Evolutionary conservation across 169 alveolate genomes (phyloP), one percentile per base, ranked within the genome.

Genomic region (Plasmodium fragile): DNA sequence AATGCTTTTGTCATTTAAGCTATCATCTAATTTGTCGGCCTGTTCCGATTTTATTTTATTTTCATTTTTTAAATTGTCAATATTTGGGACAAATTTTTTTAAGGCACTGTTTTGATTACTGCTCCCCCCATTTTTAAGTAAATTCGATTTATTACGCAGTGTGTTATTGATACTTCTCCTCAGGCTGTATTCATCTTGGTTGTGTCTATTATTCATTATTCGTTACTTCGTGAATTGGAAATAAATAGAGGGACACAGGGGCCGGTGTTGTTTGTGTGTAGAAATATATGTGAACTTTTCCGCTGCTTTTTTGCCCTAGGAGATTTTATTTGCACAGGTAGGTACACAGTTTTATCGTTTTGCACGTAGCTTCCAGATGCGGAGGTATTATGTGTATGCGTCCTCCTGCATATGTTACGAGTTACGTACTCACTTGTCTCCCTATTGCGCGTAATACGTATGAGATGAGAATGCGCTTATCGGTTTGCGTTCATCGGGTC

Each of bases 151-250:
- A 52, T 59, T 78, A 18, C 93, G 85, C 69, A 90, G 65, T 45
- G 92, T 70, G 75, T 90, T 90, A 39, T 49, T 90, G 81, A 90
- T 90, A 25, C 94, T 90, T 80, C 94, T 90, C 59, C 94, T 79
- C 92, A 78, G 65, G 83, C 94, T 90, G 75, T 69, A 77, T 80
- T 90, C 94, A 80, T 79, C 83, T 25, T 87, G 59, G 72, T 80
- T 80, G 82, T 90, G 81, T 59, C 83, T 77, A 80, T 80, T 80
- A 71, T 49, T 80, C 94, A 80, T 90, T 80, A 78, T 89, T 89
- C n/a, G 59, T n/a, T 89, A 34, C 4, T 32, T 13, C 53, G 36
- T 59, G 22, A 65, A 39, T 82, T n/a, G 49, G 34, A 80, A 43
- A 3, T 39, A 8, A 8, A 34, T 80, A 52, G 36, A 52, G 75